Evolutionary conservation across 208 protist genomes (phyloP), one percentile per base, ranked within the genome.

Genomic region (Wallacemonas rigidus): DNA sequence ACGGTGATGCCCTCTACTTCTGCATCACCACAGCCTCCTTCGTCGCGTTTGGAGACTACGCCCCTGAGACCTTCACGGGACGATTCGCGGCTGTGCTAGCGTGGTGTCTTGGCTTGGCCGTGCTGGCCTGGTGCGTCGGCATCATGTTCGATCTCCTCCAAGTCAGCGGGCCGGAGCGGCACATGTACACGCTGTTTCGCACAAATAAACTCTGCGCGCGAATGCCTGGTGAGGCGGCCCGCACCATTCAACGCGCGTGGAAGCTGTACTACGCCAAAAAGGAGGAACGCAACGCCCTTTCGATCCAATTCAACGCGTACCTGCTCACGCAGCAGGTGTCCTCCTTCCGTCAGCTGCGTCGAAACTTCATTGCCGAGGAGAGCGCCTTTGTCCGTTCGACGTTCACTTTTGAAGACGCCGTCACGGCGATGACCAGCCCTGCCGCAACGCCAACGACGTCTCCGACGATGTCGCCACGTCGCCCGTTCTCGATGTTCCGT

Each of bases 161-260:
- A 38, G 60, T 90, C 67, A 83, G 60, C 41, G 61, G 65, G 4
- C 72, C 88, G 0, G 85, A 89, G 79, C 79, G 76, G 55, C 86
- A 90, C 63, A 51, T 90, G 62, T 75, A 88, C 72, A 85, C 75
- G 8, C 81, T 93, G 53, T 90, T 93, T 70, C 74, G 74, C 51
- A 80, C 78, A 17, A 93, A 93, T 74, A 79, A 85, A 71, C 71
- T 89, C 44, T 90, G 83, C 47, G 82, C 58, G 35, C 44, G 54
- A n/a, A 36, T 92, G 38, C 89, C 89, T 4, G 64, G 69, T 36
- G 82, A 88, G 68, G 86, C 89, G 7, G 86, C 86, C 17, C 75
- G 77, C 50, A 80, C 80, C 41, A 87, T 94, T 60, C 89, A 94
- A 69, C 86, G 86, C 2, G 72, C 84, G 15, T 94, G 83, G 81